Conservation (phyloP, 768 basidiomycete genomes). For the Pisolithus orientalis region DNA sequence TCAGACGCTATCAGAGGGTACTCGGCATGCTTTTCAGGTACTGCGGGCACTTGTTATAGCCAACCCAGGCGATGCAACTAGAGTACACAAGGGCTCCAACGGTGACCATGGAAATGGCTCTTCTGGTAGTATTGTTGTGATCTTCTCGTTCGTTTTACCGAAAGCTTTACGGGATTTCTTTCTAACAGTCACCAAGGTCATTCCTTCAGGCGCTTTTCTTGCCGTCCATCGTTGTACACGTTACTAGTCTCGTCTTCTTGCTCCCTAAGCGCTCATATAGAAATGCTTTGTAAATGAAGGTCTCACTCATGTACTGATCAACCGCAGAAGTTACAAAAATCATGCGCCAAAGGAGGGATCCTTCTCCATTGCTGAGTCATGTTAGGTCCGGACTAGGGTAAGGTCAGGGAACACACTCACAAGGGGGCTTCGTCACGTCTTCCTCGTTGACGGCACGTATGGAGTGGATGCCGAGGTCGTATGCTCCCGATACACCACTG, state of each 20-base stretch:
- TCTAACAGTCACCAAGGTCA: not conserved
- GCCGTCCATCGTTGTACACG: slow-evolving; percentile 8
- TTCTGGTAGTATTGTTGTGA: slow-evolving; percentile 58
- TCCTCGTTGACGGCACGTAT: slow-evolving; percentile 80
- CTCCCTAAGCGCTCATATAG: slow-evolving; percentile 1
- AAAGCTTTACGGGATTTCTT: slow-evolving; percentile 7
- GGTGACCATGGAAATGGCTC: slow-evolving; percentile 61
- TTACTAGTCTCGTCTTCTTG: slow-evolving; percentile 5
- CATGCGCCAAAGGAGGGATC: slow-evolving; percentile 20
- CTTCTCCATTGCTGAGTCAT: slow-evolving; percentile 17
- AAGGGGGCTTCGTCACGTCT: slow-evolving; percentile 35
- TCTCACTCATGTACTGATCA: slow-evolving; percentile 9
- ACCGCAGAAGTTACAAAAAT: slow-evolving; percentile 1
- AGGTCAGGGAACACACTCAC: slow-evolving; percentile 17
- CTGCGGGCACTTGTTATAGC: slow-evolving; percentile 64
- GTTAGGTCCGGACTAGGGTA: not conserved
- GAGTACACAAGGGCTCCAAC: slow-evolving; percentile 39
- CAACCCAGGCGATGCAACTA: slow-evolving; percentile 39
- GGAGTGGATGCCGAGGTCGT: slow-evolving; percentile 78
- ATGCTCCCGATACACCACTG: slow-evolving; percentile 63
- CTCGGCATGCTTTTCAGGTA: slow-evolving; percentile 37
- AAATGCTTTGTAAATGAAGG: slow-evolving; percentile 20
- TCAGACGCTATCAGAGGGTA: slow-evolving; percentile 90
- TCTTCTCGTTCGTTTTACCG: not conserved
- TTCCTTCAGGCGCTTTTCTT: slow-evolving; percentile 6